Evolutionary conservation across 148 eudicot species (phyloP), one percentile per base, ranked within the genome.

Genomic region (Gaultheria prostrata): DNA sequence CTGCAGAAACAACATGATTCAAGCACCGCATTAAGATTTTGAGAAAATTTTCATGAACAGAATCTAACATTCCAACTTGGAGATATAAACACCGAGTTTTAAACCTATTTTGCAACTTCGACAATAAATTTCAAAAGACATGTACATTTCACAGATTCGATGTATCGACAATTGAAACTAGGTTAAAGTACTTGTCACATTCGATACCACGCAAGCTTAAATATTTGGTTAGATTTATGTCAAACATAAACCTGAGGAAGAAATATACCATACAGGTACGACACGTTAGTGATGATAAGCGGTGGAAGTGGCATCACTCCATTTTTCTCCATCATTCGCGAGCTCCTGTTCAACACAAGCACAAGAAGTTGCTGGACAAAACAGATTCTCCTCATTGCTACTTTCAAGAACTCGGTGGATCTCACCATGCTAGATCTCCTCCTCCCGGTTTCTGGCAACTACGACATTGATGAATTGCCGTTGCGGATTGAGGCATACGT

Each of bases 301-400:
- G 97, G 94, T 83, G 97, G 95, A 63, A 93, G 95, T 49, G 98
- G 98, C 46, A 89, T 95, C 26, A 91, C 98, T 26, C 98, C 98
- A 26, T 92, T 91, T 63, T 83, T 90, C 88, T 95, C 98, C 65
- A 86, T 95, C 26, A 89, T 92, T 39, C 90, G 91, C 24, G 97
- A 93, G 83, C 88, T 95, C 53, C 86, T 95, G 35, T 86, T n/a
- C 21, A 83, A 18, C 82, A 35, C 83, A 20, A 87, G 86, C 89
- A 80, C 88, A 35, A 78, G 76, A 9, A 88, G 80, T 80, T 72
- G 33, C 46, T 88, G 82, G 56, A 87, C 86, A 46, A 94, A 94
- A 53, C 89, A 87, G 63, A 56, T 93, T n/a, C 80, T 93, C 46
- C 92, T 93, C 20, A 70, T 95, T 13, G 51, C 90, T 11, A 86